Base-by-base conservation (phyloP, 2,329 filamentous ascomycete genomes). In the Colletotrichum sp. region DNA sequence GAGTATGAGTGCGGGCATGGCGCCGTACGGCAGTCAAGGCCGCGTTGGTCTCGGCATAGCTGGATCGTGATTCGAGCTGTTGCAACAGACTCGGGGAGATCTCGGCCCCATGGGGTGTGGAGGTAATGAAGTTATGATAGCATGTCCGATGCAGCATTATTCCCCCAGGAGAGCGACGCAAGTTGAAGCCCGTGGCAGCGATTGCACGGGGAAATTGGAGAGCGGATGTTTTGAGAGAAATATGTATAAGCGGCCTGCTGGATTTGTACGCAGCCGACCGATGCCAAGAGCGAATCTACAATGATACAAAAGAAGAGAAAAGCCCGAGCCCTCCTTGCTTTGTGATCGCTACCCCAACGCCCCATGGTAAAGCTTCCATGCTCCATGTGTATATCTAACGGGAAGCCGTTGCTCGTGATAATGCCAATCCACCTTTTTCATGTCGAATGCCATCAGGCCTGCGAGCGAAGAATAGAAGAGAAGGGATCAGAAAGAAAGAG, bases 11-110 rank as follows among this genome's bases (percentile, higher is more conserved):
- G 72, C 65, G 12, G 76, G 79, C 15, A 77, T 79, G 69, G 57
- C 75, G 71, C 80, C 28, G 62, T 81, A 69, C 44, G 72, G 70
- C 49, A 65, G 70, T 21, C 81, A 80, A 36, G 77, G 78, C 13
- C 85, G 89, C 63, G 86, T 91, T 30, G 90, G 90, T 12, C 82
- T 92, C 16, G 90, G 90, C 3, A 91, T 92, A 82, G 89, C 87
- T 57, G 87, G 87, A 68, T 85, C 88, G 30, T 89, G 76, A 80
- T 62, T 9, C n/a, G 28, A 63, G n/a, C 24, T 59, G 39, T 15
- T 59, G 32, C n/a, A 72, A 21, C 9, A 49, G 63, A 44, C 30
- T 21, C 44, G 6, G 18, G 16, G n/a, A 67, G 39, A 21, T 21
- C 30, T 24, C 57, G 10, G 21, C 30, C 24, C 18, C 39, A 44